Base-by-base conservation (phyloP, 2,329 filamentous ascomycete species). In the Tolypocladium guangdongense region DNA sequence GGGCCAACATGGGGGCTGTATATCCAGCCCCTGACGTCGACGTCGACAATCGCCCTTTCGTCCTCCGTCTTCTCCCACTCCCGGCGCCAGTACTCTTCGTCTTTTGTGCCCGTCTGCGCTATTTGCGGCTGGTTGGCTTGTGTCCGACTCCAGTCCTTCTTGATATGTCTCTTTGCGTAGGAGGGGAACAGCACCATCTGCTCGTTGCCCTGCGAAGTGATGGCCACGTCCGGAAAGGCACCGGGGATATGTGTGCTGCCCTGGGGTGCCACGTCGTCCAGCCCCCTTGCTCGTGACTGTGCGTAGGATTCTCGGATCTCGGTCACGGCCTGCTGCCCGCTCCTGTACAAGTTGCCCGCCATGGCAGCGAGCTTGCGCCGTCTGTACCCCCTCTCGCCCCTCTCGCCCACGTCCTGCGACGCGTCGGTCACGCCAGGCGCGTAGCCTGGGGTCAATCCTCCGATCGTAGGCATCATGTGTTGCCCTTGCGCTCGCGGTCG, bases 101-200 rank as follows among this genome's bases (percentile, higher is more conserved):
- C 83, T 46, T 75, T 77, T 35, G 79, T 72, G 2, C 71, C 69
- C 27, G 71, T 68, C 63, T 58, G 64, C 60, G 64, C 69, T 45
- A 58, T 66, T 35, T 58, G 60, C 39, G 59, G 57, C 33, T 63
- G 59, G 52, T 66, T 66, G 27, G 61, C 56, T 27, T 62, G 54
- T 35, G 58, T 56, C 20, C 68, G 62, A n/a, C 58, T 60, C 59
- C 69, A 70, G n/a, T 68, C 68, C 57, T 69, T 66, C 65, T 71
- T 85, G 36, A 80, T 68, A 66, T 95, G 86, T 56, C 78, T 78
- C 64, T 91, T 84, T 10, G 89, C 90, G 66, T 99, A 99, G 52
- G 90, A 96, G 0, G 93, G 93, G 61, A 99, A 99, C 27, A 99
- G 68, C 11, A 99, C 82, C 84, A 99, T 89, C 71, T 97, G 89